A percentile compares a stretch with the other conserved stretches of the same genome.
Evolutionary conservation across 768 basidiomycete genomes (phyloP).

Genomic region (Tulasnella sp.): DNA sequence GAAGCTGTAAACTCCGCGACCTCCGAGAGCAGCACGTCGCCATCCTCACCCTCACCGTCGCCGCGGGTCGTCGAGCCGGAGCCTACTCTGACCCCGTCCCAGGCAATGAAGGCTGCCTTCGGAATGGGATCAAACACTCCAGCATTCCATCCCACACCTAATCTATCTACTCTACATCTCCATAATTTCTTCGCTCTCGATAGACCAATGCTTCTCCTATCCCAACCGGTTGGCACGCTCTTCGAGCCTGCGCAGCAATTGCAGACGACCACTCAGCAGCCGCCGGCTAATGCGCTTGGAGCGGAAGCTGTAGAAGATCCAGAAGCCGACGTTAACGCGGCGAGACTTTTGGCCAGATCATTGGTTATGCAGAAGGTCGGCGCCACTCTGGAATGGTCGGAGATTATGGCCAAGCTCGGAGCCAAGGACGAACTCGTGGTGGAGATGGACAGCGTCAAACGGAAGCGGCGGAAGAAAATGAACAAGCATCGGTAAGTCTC

Average conservation of each 20-base stretch:
- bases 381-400: constrained; percentile 55
- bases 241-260: constrained; percentile 26
- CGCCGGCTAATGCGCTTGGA: constrained; percentile 19
- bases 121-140: background rate
- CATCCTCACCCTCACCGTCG: constrained; percentile 1
- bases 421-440: constrained; percentile 43
- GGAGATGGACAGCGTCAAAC: constrained; percentile 67
- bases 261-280: constrained; percentile 15
- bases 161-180: constrained; percentile 53
- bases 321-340: constrained; percentile 70
- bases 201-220: constrained; percentile 61
- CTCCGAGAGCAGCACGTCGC: background rate
- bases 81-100: background rate
- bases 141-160: constrained; percentile 35
- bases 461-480: constrained; percentile 89
- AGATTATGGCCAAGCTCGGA: constrained; percentile 51
- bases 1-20: background rate
- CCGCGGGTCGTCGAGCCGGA: background rate
- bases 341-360: constrained; percentile 65
- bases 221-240: constrained; percentile 47
- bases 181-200: constrained; percentile 80
- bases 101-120: background rate
- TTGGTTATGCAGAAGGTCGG: constrained; percentile 57
- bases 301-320: constrained; percentile 20
- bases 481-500: constrained; percentile 84